Evolutionary conservation across 2,329 filamentous ascomycete species (phyloP), one percentile per base, ranked within the genome.

Genomic region (Fusarium haematococcum): DNA sequence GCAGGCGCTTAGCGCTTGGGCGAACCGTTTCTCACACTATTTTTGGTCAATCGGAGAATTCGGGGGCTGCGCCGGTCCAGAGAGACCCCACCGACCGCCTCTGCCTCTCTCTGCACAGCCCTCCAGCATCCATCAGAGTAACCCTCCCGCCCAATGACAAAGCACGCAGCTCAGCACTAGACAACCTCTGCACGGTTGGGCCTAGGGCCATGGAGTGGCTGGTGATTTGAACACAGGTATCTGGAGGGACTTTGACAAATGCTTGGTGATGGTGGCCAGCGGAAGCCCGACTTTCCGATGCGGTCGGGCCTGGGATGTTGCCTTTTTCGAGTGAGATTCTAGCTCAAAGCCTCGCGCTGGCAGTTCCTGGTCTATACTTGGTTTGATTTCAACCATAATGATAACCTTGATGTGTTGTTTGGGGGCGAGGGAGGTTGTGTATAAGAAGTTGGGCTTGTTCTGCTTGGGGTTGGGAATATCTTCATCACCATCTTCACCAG

Each of bases 401-500:
- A 41, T 73, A 43, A 35, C 23, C 52, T 50, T 65, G 60, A 65
- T 70, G 56, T 35, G 37, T 18, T 39, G 30, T 63, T 48, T 58
- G 52, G 37, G 50, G 67, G 62, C 52, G 45, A 39, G 33, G 50
- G 23, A 20, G 33, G 52, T 33, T 20, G 23, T 59, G 74, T 78
- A 78, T 78, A 78, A 78, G 73, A 77, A 67, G 69, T 75, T 72
- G 66, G 32, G 48, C 37, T 45, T 39, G 54, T 69, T 66, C 75
- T 56, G 65, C 33, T 4, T 18, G 65, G 45, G 57, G 64, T 63
- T 63, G 65, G 74, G 68, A 63, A 74, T 66, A 78, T 75, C 58
- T 66, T 68, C 65, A 73, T 41, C 56, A 58, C 6, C 58, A 74
- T 74, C 71, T 54, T 54, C 48, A 20, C 41, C 63, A 77, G n/a